Evolutionary conservation across 371 early-diverging fungal species (phyloP).

Genomic region (Parasitella parasitica): DNA sequence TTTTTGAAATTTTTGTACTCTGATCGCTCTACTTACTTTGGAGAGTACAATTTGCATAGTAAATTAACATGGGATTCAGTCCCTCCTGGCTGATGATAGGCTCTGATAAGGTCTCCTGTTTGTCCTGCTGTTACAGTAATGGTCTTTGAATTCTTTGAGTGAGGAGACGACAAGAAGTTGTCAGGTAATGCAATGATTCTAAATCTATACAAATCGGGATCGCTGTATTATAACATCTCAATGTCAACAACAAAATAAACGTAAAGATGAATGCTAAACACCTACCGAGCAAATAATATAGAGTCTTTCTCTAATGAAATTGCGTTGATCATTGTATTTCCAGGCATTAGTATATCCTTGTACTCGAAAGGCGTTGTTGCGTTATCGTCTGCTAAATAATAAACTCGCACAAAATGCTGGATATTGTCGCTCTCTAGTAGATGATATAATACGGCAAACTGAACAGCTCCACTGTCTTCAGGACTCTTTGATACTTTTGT

Average conservation of each 20-base stretch:
- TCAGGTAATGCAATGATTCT: constrained; percentile 29
- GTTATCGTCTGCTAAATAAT: constrained; percentile 23
- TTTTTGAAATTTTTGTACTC: not conserved
- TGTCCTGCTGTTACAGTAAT: constrained; percentile 3
- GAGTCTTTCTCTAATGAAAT: constrained; percentile 37
- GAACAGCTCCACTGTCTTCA: constrained; percentile 8
- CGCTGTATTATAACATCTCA: too few relatives aligned
- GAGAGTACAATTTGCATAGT: constrained; percentile 30
- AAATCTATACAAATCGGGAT: constrained; percentile 45
- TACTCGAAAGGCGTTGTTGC: constrained; percentile 13
- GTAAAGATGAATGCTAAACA: too few relatives aligned
- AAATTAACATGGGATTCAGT: constrained; percentile 21
- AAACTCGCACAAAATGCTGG: constrained; percentile 35
- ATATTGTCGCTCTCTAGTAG: constrained; percentile 32
- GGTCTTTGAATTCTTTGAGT: constrained; percentile 18
- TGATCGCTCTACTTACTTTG: constrained; percentile 20
- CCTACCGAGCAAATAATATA: constrained; percentile 40
- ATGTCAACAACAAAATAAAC: too few relatives aligned
- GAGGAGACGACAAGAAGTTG: constrained; percentile 25
- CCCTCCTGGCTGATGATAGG: constrained; percentile 25
- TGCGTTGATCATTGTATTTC: constrained; percentile 33
- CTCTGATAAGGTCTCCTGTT: constrained; percentile 24
- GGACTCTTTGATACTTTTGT: constrained; percentile 14
- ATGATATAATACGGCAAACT: constrained; percentile 41
- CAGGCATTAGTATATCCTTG: constrained; percentile 41